Conservation (phyloP, 192 early-diverging fungal genomes). For the Coemansia sp. region DNA sequence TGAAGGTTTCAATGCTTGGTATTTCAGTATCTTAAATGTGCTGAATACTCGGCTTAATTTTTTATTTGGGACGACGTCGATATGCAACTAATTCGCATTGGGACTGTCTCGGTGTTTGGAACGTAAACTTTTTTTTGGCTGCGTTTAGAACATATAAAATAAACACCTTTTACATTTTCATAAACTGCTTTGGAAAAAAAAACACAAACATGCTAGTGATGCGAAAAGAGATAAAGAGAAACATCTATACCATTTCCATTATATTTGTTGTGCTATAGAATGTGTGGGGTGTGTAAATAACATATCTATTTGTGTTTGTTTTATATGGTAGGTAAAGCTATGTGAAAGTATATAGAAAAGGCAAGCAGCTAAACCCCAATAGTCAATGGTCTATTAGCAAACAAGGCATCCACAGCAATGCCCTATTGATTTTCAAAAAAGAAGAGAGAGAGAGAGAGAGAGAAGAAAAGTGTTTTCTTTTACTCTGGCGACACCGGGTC, state of each 20-base stretch:
- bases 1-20: not conserved
- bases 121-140: slow-evolving; percentile 6
- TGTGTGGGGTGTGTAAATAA: no score
- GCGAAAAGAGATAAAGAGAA: not conserved
- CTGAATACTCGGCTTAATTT: not conserved
- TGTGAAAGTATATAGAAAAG: no score
- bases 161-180: not conserved
- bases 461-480: no score
- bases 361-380: no score
- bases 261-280: no score
- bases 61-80: not conserved
- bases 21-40: not conserved
- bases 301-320: no score
- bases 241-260: no score
- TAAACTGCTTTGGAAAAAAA: not conserved
- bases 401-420: no score
- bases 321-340: no score
- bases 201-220: not conserved
- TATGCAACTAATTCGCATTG: not conserved
- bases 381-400: no score
- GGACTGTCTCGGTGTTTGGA: slow-evolving; percentile 2
- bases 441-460: no score
- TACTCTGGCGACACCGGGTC: slow-evolving; percentile 8
- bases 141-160: slow-evolving; percentile 6
- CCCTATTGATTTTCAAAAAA: no score